Evolutionary conservation across 2,329 filamentous ascomycete genomes (phyloP), one percentile per base, ranked within the genome.

Genomic region (Hymenoscyphus scutula): DNA sequence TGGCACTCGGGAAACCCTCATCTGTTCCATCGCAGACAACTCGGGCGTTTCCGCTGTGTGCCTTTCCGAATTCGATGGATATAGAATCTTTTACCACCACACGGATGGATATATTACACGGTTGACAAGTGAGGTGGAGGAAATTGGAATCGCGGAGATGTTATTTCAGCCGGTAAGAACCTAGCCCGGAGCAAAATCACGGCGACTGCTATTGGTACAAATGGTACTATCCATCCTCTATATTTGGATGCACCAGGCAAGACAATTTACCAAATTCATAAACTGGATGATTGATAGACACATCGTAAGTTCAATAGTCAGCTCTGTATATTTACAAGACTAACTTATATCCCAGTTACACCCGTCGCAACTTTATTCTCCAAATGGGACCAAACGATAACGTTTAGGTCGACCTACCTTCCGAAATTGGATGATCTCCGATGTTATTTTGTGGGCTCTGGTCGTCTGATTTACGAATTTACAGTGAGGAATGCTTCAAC

Each of bases 21-120:
- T 45, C 0, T 59, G 23, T 25, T 30, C 57, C 19, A n/a, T 59
- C 5, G 25, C 41, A 3, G 30, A 34, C 3, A 11, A 55, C 27
- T 60, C 58, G 5, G 27, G 30, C 7, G 23, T 65, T 2, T 57
- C 41, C 1, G 48, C 57, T 3, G 56, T 65, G 5, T 60, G 62
- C 29, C 41, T 58, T 15, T 32, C 51, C 3, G 19, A 11, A 3
- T 13, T 23, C 2, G 17, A 13, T 25, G 48, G 57, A 23, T 60
- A 58, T 45, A 32, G 53, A 13, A 37, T 65, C 32, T 62, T 55
- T 51, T 62, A 65, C 32, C 63, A 62, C 27, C 62, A 65, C 29
- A 34, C 60, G 15, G 63, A 65, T 54, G 34, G 51, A 7, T 65
- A 62, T 37, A 51, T 65, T 15, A 60, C 60, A 17, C 54, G 58